These are phyloP conservation scores for Trichoderma reesei DNA, from an alignment of 495 filamentous ascomycete genomes.

Conservation along the genomic window DNA sequence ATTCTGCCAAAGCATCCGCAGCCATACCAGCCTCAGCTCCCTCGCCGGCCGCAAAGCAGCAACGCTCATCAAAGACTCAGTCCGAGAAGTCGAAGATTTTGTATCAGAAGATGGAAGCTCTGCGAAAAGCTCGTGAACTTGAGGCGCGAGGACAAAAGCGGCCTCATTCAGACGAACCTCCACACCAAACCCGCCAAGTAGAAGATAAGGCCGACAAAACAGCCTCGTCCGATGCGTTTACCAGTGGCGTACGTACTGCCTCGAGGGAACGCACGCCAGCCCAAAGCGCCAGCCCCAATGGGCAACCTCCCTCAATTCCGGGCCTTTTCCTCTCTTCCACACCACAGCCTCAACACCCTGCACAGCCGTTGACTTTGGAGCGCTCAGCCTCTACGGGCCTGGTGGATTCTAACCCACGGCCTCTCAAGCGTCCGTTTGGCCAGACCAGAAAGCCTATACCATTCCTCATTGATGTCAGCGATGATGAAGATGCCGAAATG, in stretches of 20 bases:
- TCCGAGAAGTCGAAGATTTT: conserved; percentile 18
- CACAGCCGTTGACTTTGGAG: conserved; percentile 33
- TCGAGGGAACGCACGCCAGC: neutral
- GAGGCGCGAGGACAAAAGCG: conserved; percentile 19
- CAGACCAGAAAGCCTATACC: conserved; percentile 33
- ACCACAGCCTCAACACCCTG: neutral
- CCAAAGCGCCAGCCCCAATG: neutral
- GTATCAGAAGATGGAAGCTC: conserved; percentile 25
- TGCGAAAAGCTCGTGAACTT: conserved; percentile 16
- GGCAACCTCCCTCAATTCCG: conserved; percentile 6
- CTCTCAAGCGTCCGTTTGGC: conserved; percentile 56
- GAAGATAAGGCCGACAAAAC: conserved; percentile 1
- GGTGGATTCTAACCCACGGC: conserved; percentile 38
- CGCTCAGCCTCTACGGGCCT: conserved; percentile 84
- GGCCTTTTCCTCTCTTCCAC: conserved; percentile 16
- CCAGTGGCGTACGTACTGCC: neutral
- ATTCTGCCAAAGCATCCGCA: conserved; percentile 13
- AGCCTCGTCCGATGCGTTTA: neutral
- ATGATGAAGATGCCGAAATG: conserved; percentile 38
- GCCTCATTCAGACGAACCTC: conserved; percentile 11
- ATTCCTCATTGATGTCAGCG: conserved; percentile 71
- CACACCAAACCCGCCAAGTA: neutral
- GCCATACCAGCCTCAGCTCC: conserved; percentile 13
- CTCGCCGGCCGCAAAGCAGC: neutral
- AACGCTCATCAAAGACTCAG: conserved; percentile 5